Conservation (phyloP, 345 rosid genomes). For the Crucihimalaya himalaica region DNA sequence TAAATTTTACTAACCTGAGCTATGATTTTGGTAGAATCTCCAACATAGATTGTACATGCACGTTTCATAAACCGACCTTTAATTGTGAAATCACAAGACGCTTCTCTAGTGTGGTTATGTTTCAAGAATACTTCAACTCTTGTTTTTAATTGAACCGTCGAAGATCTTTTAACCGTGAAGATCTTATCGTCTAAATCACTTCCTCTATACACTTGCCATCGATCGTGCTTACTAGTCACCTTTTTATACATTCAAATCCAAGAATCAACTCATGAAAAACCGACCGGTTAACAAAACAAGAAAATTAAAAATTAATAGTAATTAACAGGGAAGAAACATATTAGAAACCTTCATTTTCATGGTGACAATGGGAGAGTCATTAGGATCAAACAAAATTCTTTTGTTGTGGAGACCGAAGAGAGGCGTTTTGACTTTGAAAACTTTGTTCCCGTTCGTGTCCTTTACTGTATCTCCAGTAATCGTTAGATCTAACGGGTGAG, state of each 20-base stretch:
- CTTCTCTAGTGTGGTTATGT: conserved; percentile 37
- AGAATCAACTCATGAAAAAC: not conserved
- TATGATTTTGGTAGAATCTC: conserved; percentile 37
- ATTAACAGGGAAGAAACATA: not conserved
- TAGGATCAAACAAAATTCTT: conserved; percentile 37
- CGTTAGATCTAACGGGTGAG: conserved; percentile 39
- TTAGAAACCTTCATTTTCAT: conserved; percentile 43
- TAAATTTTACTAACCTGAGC: conserved; percentile 32
- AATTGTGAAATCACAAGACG: conserved; percentile 40
- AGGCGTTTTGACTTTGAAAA: conserved; percentile 44
- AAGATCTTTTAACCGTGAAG: conserved; percentile 41
- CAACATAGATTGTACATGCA: conserved; percentile 35
- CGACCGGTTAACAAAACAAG: not conserved
- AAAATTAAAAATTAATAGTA: not conserved
- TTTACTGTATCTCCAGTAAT: conserved; percentile 44
- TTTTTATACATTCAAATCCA: conserved; percentile 13
- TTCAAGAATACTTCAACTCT: conserved; percentile 44
- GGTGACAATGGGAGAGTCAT: conserved; percentile 44
- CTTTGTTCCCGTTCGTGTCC: conserved; percentile 35
- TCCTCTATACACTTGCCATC: conserved; percentile 46
- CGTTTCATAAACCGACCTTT: conserved; percentile 46
- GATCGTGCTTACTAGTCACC: conserved; percentile 44
- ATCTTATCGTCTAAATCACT: conserved; percentile 36
- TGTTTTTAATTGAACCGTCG: conserved; percentile 39
- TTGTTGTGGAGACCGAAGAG: conserved; percentile 40